A percentile compares a stretch with the other conserved stretches of the same genome.
Conservation (phyloP, 345 rosid species). For the Rhizophora apiculata region DNA sequence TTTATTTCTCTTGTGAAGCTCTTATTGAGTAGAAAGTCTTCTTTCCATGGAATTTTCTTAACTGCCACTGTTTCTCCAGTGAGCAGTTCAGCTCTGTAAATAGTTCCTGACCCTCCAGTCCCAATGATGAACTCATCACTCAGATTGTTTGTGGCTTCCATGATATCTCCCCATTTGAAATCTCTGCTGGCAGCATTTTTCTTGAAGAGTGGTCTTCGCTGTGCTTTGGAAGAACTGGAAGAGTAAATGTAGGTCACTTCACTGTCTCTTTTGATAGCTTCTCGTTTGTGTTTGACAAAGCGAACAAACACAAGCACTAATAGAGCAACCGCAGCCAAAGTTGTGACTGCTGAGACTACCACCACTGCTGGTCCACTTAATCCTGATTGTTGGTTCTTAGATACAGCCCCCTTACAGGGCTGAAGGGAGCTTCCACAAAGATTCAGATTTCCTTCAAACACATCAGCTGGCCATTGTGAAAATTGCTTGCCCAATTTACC, state of each 20-base stretch:
- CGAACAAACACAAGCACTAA: slow-evolving; percentile 47
- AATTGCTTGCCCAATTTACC: slow-evolving; percentile 70
- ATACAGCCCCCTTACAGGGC: slow-evolving; percentile 30
- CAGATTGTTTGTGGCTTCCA: slow-evolving; percentile 73
- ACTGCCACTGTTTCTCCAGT: slow-evolving; percentile 75
- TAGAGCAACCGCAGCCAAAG: slow-evolving; percentile 60
- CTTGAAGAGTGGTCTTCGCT: slow-evolving; percentile 57
- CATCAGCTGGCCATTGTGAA: slow-evolving; percentile 74
- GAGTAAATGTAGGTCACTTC: slow-evolving; percentile 53
- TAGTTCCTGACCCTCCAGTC: slow-evolving; percentile 87
- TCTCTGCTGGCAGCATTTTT: slow-evolving; percentile 57
- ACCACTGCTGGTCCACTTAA: slow-evolving; percentile 50
- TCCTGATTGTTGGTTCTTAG: slow-evolving; percentile 31
- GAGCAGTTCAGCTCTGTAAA: slow-evolving; percentile 69
- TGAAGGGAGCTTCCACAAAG: slow-evolving; percentile 82
- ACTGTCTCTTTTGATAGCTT: slow-evolving; percentile 34
- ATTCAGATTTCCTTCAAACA: slow-evolving; percentile 58
- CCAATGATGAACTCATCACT: slow-evolving; percentile 83
- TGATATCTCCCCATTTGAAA: slow-evolving; percentile 74
- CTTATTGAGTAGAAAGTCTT: slow-evolving; percentile 65
- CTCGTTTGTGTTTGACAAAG: slow-evolving; percentile 50
- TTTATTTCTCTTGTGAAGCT: slow-evolving; percentile 83
- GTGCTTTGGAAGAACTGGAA: slow-evolving; percentile 63
- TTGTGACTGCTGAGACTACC: slow-evolving; percentile 57
- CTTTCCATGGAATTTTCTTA: slow-evolving; percentile 71